Conservation (phyloP, 768 basidiomycete species). For the Scleroderma bovista region DNA sequence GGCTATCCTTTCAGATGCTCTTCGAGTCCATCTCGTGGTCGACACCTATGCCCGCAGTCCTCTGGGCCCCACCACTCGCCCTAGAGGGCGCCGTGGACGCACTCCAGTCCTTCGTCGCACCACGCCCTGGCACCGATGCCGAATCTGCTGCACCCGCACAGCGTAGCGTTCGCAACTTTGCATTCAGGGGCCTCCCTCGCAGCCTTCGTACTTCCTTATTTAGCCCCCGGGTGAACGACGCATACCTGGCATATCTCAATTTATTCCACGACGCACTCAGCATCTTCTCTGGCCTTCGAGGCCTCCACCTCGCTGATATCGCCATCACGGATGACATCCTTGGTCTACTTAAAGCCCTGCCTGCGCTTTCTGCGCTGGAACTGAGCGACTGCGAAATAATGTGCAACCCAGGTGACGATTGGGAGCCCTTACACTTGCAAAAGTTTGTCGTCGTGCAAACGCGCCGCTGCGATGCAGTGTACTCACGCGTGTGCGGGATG, state of each 20-base stretch:
- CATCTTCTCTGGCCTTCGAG: background rate
- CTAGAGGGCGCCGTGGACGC: background rate
- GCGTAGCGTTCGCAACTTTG: background rate
- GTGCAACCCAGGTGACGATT: background rate
- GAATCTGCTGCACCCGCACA: background rate
- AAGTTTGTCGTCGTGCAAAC: background rate
- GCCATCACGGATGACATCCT: background rate
- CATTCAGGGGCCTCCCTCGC: background rate
- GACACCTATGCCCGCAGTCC: background rate
- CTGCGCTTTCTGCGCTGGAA: background rate
- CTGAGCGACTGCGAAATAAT: background rate
- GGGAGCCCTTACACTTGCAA: background rate
- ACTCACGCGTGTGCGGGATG: background rate
- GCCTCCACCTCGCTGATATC: background rate
- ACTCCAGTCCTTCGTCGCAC: background rate
- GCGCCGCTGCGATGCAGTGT: background rate
- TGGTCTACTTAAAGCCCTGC: background rate
- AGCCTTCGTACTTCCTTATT: background rate
- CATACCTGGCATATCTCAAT: background rate
- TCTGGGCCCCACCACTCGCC: background rate
- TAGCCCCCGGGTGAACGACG: background rate
- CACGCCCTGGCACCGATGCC: too few species aligned
- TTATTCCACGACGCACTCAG: background rate
- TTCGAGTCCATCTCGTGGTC: background rate
- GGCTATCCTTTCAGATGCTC: background rate